Base-by-base conservation (phyloP, 495 filamentous ascomycete species). In the Cercophora scortea region DNA sequence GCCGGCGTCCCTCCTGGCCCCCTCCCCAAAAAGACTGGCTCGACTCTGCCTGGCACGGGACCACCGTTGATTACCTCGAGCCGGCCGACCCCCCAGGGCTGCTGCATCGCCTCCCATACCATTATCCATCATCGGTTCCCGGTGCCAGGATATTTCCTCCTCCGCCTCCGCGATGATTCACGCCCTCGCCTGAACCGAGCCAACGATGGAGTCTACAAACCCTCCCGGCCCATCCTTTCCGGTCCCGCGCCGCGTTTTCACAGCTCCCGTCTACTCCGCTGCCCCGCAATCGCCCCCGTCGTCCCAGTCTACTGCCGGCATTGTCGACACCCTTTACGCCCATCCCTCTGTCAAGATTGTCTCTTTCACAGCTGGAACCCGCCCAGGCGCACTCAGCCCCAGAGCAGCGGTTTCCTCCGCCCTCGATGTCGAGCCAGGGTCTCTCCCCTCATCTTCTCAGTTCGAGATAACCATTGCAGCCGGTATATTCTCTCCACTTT, bases 391-490 rank as follows among this genome's bases (percentile, higher is more conserved):
- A n/a, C 25, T 69, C 42, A 55, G 56, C 33, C 55, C 63, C 43
- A 75, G 57, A 67, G 59, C 51, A 62, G 70, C 53, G 67, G 63
- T 64, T 40, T 49, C 57, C 10, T 58, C 56, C 45, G 7, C 19
- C 25, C 62, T 62, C 16, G 64, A 62, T 19, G 58, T 72, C 1
- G 68, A 71, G 42, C 68, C 73, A 5, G 81, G 79, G 53, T 84
- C 84, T 2, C 70, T 93, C 36, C 77, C 88, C 15, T 92, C 88
- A 85, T 76, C 78, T 42, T 87, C 86, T 6, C 74, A 79, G 16
- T 80, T 87, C 3, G 90, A 96, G 64, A 80, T 87, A 60, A 94
- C 88, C 1, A 79, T 93, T 47, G 89, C 90, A 53, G 79, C 85
- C 55, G 86, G 84, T 86, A 71, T 34, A 75, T 72, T 8, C 6